phyloP scores from a whole-genome alignment of 2,329 filamentous ascomycete genomes.

The Fusarium sp. region DNA sequence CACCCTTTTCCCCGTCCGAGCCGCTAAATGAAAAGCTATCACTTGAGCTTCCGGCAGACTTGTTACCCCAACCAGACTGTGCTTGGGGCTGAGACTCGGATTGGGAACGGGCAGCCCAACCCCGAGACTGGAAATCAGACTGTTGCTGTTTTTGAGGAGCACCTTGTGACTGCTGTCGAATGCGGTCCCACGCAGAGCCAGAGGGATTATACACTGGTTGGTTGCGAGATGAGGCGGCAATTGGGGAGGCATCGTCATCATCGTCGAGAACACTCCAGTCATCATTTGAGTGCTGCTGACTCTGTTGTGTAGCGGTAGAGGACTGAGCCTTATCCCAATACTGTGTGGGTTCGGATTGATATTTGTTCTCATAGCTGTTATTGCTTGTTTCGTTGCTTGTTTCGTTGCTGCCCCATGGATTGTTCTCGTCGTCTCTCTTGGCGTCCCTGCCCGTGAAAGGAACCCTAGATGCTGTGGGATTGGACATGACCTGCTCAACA shows the following conservation, averaged over 20 bases:
- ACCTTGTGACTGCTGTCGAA: slow-evolving; percentile 55
- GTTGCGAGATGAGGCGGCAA: slow-evolving; percentile 53
- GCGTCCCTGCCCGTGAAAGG: slow-evolving; percentile 25
- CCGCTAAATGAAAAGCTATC: slow-evolving; percentile 55
- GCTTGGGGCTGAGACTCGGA: slow-evolving; percentile 30
- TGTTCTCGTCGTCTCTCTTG: slow-evolving; percentile 17
- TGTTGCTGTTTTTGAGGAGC: slow-evolving; percentile 38
- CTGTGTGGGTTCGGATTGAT: slow-evolving; percentile 5
- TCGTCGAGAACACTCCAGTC: slow-evolving; percentile 49
- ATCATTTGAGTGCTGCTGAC: slow-evolving; percentile 22
- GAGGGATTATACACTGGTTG: slow-evolving; percentile 31
- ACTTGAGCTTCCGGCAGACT: slow-evolving; percentile 45
- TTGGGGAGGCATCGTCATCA: slow-evolving; percentile 62
- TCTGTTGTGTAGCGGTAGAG: slow-evolving; percentile 19
- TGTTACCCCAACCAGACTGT: slow-evolving; percentile 47
- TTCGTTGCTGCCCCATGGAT: slow-evolving; percentile 22
- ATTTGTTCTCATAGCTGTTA: slow-evolving; percentile 4
- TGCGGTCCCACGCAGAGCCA: slow-evolving; percentile 62
- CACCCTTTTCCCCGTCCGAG: slow-evolving; percentile 56
- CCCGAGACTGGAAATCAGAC: slow-evolving; percentile 29
- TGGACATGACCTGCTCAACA: slow-evolving; percentile 45
- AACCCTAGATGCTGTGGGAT: slow-evolving; percentile 13
- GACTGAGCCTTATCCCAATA: slow-evolving; percentile 21
- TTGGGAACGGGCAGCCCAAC: slow-evolving; percentile 33
- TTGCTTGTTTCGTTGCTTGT: neutral